Evolutionary conservation across 129 eudicot species (phyloP).

Genomic region (carrot (Daucus carota)): DNA sequence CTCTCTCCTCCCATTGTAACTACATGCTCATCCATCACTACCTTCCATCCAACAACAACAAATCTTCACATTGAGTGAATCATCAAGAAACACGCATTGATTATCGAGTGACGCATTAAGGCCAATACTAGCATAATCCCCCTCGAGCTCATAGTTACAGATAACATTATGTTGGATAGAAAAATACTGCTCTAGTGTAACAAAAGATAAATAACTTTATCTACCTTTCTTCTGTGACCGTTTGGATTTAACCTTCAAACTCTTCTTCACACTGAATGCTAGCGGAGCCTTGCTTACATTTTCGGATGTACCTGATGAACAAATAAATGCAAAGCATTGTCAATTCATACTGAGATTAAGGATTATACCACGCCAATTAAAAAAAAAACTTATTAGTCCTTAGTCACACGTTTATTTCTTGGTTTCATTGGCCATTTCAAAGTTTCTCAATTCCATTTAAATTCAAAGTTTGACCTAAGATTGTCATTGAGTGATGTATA

Average conservation of each 20-base stretch:
- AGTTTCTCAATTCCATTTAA: background rate
- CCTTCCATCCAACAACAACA: background rate
- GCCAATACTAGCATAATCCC: background rate
- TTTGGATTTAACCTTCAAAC: constrained; percentile 48
- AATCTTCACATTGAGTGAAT: background rate
- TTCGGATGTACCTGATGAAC: constrained; percentile 29
- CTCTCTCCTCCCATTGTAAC: no score
- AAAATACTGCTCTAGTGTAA: constrained; percentile 9
- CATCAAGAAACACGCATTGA: background rate
- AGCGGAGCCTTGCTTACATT: constrained; percentile 37
- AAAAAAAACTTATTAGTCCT: no score
- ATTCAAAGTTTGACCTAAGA: background rate
- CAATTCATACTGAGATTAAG: no score
- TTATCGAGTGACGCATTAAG: background rate
- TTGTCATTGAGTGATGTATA: no score
- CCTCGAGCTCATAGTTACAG: background rate
- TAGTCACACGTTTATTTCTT: background rate
- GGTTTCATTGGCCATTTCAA: background rate
- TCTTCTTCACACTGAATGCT: constrained; percentile 61
- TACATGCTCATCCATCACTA: background rate
- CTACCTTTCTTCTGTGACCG: constrained; percentile 35
- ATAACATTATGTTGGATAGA: background rate
- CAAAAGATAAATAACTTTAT: background rate
- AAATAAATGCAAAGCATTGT: background rate
- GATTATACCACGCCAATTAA: no score